phyloP scores from a whole-genome alignment of 23 red algal species.

The Gracilaria caudata region DNA sequence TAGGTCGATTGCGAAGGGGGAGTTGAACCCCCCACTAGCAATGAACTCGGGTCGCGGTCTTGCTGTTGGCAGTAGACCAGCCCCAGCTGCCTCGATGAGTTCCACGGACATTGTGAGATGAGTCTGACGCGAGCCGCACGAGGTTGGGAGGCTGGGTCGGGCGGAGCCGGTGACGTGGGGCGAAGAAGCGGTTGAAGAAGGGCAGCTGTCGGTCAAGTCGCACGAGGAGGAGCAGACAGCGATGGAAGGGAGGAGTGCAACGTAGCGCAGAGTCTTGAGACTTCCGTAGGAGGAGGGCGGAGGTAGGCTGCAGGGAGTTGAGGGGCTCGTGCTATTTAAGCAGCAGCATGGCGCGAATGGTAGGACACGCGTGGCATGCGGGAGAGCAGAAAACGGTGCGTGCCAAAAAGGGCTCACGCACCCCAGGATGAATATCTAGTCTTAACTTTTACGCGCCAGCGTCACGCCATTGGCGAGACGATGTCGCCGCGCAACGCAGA shows the following conservation, averaged over 20 bases:
- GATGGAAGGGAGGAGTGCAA: not conserved
- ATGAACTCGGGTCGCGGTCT: not conserved
- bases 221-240: not conserved
- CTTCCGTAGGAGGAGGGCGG: not conserved
- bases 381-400: not conserved
- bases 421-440: too few relatives aligned
- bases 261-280: not conserved
- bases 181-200: not conserved
- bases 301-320: not conserved
- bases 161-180: not conserved
- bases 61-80: not conserved
- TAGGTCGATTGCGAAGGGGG: not conserved
- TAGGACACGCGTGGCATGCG: too few relatives aligned
- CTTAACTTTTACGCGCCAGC: not conserved
- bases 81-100: too few relatives aligned
- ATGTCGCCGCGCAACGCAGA: not conserved
- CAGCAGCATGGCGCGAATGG: too few relatives aligned
- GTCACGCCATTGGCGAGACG: not conserved
- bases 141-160: not conserved
- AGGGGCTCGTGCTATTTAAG: too few relatives aligned
- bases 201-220: not conserved
- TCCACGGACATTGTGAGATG: not conserved
- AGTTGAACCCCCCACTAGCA: not conserved
- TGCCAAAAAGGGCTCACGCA: not conserved
- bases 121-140: not conserved